Evolutionary conservation across 2,329 filamentous ascomycete species (phyloP), one percentile per base, ranked within the genome.

Genomic region (Stachybotrys elegans): DNA sequence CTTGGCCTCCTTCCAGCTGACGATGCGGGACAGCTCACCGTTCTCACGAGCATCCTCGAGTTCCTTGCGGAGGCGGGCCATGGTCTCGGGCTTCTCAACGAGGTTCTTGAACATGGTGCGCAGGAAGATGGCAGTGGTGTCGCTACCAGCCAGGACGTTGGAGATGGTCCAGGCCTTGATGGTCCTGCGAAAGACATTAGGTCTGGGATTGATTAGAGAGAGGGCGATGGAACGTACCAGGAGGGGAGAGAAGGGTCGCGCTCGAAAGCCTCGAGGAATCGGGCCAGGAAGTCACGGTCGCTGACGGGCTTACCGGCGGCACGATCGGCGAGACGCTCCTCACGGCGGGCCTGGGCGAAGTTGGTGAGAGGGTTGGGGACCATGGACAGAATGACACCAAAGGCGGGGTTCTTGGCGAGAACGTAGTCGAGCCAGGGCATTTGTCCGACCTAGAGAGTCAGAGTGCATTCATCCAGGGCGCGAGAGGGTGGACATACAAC

Each of bases 171-270:
- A 74, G 62, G 20, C 60, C 68, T 2, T 66, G 57, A 0, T 71
- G 69, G 34, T 72, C 56, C n/a, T 65, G 56, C 12, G 65, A 58
- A 32, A 69, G 64, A n/a, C n/a, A n/a, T 8, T 66, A 62, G 3
- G 53, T 53, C n/a, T 47, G 14, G 67, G 40, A 43, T 51, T 68
- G 22, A 57, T 46, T 2, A 62, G 51, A 1, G 63, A 49, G 43
- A 65, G 69, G 5, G 55, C 55, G 22, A 69, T 54, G 17, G 68
- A 2, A 62, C 46, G 3, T 66, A 29, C 25, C 31, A 34, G 31
- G 31, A 17, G n/a, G 31, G 31, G 3, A 34, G 31, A 14, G 31
- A 59, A 1, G 67, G 62, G 42, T 65, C 45, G 2, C 52, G 51
- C 13, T 56, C 43, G 45, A 62, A 62, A 2, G 63, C 54, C 22